A percentile compares a stretch with the other conserved stretches of the same genome.
These are phyloP conservation scores for Candida mattraensis DNA, from an alignment of 805 yeast species.

Conservation along the genomic window DNA sequence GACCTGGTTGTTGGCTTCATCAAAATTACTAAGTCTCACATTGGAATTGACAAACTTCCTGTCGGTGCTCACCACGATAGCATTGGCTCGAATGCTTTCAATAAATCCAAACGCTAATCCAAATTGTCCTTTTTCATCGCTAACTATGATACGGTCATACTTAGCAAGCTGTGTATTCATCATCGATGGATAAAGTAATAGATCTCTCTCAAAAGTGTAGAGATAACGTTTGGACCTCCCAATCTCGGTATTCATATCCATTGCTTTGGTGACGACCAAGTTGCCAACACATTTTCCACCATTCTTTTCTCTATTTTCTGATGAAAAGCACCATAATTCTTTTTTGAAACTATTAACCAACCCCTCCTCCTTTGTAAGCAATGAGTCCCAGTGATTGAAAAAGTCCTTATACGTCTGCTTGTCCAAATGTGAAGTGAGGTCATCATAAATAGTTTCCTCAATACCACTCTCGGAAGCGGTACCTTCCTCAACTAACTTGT, in stretches of 20 bases:
- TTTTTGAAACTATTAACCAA: slow-evolving; percentile 49
- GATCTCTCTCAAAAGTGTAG: slow-evolving; percentile 50
- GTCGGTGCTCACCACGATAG: slow-evolving; percentile 50
- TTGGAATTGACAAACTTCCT: slow-evolving; percentile 47
- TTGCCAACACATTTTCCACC: slow-evolving; percentile 61
- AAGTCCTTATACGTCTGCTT: slow-evolving; percentile 48
- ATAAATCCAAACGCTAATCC: slow-evolving; percentile 68
- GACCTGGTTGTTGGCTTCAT: slow-evolving; percentile 45
- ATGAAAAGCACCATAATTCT: slow-evolving; percentile 68
- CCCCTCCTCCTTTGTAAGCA: slow-evolving; percentile 74
- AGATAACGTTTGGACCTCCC: slow-evolving; percentile 30
- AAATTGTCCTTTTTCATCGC: slow-evolving; percentile 80
- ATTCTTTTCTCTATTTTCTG: slow-evolving; percentile 55
- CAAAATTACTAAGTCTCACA: slow-evolving; percentile 42
- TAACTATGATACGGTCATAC: slow-evolving; percentile 67
- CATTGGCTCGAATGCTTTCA: slow-evolving; percentile 39
- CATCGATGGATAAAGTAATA: slow-evolving; percentile 18
- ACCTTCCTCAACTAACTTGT: slow-evolving; percentile 61
- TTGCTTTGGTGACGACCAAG: slow-evolving; percentile 40
- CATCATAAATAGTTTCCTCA: slow-evolving; percentile 44
- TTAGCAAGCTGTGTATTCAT: slow-evolving; percentile 48
- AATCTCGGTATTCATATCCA: slow-evolving; percentile 23
- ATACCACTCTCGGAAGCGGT: slow-evolving; percentile 54
- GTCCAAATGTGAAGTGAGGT: slow-evolving; percentile 50
- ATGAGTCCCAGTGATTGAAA: slow-evolving; percentile 69